Base-by-base conservation (phyloP, 2,329 filamentous ascomycete species). In the Aureobasidium sp. region DNA sequence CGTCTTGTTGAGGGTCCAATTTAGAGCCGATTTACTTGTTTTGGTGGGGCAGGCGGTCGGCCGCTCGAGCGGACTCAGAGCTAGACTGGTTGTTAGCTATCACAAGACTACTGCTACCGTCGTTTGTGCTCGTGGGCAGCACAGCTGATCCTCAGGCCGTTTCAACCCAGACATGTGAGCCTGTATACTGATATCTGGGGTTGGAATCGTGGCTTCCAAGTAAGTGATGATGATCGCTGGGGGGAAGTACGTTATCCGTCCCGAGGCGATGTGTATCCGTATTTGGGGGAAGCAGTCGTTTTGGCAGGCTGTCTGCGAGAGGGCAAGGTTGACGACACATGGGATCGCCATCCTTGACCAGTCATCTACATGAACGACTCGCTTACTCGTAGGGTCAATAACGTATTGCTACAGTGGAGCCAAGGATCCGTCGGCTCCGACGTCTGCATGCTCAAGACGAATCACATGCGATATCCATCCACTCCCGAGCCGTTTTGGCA, bases 81-180 rank as follows among this genome's bases (percentile, higher is more conserved):
- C 39, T 60, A 52, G 35, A 27, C 7, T 33, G 31, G 31, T 33
- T 33, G 31, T 33, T 33, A 33, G 9, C 31, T 47, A 52, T 60
- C 57, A 52, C 57, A 37, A 60, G 57, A 44, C 39, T 12, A 37
- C 24, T 11, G 35, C 33, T 60, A 47, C 22, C 19, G 29, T 33
- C 27, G 37, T 37, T 35, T 52, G 45, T 52, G 15, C 57, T 52
- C 57, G 37, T 60, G 57, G 27, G 57, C 37, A 50, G 47, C 57
- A 60, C 57, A 50, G 35, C 57, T 60, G 57, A 60, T 50, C 42
- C 37, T 33, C 31, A 35, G 29, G 17, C 57, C 57, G 57, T 60
- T 60, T 44, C 2, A 19, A 27, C n/a, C 14, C 54, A 47, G 47
- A 35, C 45, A 52, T 60, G 57, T 60, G 56, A 59, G 42, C 56